Base-by-base conservation (phyloP, 208 protist species). In the Leptomonas seymouri region DNA sequence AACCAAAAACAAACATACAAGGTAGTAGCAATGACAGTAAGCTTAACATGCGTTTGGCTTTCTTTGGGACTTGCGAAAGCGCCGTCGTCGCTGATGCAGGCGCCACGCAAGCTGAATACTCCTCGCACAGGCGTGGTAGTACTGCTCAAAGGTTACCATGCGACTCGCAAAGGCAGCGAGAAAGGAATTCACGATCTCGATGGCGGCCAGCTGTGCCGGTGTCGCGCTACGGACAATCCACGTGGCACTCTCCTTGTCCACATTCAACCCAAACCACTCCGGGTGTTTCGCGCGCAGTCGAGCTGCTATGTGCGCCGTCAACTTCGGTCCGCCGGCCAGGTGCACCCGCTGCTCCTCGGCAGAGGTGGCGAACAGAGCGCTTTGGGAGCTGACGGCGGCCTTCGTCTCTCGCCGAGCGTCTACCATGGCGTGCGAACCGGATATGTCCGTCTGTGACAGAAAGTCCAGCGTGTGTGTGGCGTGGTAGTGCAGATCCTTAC, bases 51-150 rank as follows among this genome's bases (percentile, higher is more conserved):
- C 7, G 16, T 21, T 48, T 4, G 11, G 3, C 44, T 48, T 48
- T n/a, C 11, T 3, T 16, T 16, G 11, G 3, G 3, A 3, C 7
- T 16, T 48, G 56, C 41, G 34, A 34, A 12, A 30, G 9, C n/a
- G 28, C 9, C 28, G 34, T n/a, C 49, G 54, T 46, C 34, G 41
- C 6, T 50, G 51, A 20, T 62, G 62, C n/a, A 30, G 31, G 3
- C 70, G 67, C 76, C 69, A 76, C 27, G 53, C 69, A 5, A 58
- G 28, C 61, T 89, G 87, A 54, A 90, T 81, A 20, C 59, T 55
- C n/a, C 34, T 57, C 23, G 84, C 84, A 48, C 72, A 74, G 8
- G 71, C 11, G 68, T 84, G 41, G 16, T 69, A 57, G 44, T 82
- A 85, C 11, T 55, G 71, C 23, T 64, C 61, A 27, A 74, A 81